Evolutionary conservation across 441 rosid species (phyloP).

Genomic region (Corymbia calophylla): DNA sequence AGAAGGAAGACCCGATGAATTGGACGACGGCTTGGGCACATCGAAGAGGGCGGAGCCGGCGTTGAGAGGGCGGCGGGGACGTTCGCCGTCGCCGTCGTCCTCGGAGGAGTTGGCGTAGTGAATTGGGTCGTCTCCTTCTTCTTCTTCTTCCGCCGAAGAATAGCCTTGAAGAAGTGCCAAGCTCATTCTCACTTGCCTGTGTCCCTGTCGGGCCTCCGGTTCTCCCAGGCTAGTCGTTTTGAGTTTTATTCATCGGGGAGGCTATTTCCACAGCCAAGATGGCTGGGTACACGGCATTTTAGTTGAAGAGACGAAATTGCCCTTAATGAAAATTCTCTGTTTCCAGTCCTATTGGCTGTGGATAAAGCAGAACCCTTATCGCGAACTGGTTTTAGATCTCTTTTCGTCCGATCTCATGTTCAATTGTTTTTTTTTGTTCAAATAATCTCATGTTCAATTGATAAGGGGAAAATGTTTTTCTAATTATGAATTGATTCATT

Average conservation of each 20-base stretch:
- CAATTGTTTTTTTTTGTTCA: neutral
- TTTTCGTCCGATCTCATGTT: neutral
- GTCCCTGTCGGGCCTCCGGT: neutral
- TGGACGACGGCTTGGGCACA: slow-evolving; percentile 26
- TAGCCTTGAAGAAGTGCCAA: slow-evolving; percentile 73
- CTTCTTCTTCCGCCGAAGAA: slow-evolving; percentile 69
- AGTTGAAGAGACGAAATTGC: neutral
- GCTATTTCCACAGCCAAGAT: slow-evolving; percentile 1
- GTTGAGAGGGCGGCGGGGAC: slow-evolving; percentile 4
- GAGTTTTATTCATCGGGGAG: slow-evolving; percentile 17
- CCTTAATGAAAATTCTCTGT: neutral
- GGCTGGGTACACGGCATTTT: neutral
- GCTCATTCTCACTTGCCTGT: slow-evolving; percentile 39
- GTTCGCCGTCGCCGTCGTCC: slow-evolving; percentile 25
- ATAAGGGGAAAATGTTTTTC: neutral
- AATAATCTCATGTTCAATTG: neutral
- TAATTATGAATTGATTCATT: neutral
- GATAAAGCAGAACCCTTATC: neutral
- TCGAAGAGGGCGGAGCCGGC: slow-evolving; percentile 39
- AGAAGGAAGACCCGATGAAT: slow-evolving; percentile 59
- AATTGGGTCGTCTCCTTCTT: slow-evolving; percentile 27
- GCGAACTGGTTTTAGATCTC: neutral
- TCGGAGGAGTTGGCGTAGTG: slow-evolving; percentile 27
- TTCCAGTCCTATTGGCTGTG: neutral
- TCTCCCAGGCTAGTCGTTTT: neutral